Evolutionary conservation across 2,329 filamentous ascomycete genomes (phyloP), one percentile per base, ranked within the genome.

Genomic region (Penicillium palitans): DNA sequence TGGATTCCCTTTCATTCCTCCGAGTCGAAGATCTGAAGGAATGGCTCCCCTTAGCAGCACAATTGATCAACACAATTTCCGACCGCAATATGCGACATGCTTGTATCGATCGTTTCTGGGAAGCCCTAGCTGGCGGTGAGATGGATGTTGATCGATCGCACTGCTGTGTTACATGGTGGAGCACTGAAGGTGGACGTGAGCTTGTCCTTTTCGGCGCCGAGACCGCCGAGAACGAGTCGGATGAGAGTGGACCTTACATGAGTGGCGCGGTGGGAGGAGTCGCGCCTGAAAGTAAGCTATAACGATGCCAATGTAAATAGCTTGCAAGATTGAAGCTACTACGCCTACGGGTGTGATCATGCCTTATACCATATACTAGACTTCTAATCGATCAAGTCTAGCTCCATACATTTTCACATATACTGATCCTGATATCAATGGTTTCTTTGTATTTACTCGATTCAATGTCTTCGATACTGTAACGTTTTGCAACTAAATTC

Each of bases 121-220:
- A 95, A 58, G 83, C 91, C 3, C 76, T 96, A 10, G 87, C 87
- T 41, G 87, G 84, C 66, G 91, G 91, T 4, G 91, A 96, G 77
- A 89, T 96, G 86, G 92, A 96, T 74, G 88, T 96, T 25, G 90
- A 96, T 71, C 83, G 91, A 59, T 88, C 90, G 7, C 85, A 88
- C 41, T 82, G 90, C 33, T 91, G 89, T 49, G 89, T 96, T 19
- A 85, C 86, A 2, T 97, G 93, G 93, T 96, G 93, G 93, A 90
- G 87, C 76, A 77, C 85, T 72, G 72, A 83, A 58, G 84, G 85
- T 4, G 86, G 86, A 0, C 77, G 83, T 48, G 84, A 87, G 58
- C 74, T 79, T 65, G 78, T 87, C 6, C 63, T 86, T 2, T 82
- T 77, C 69, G 83, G 79, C 1, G 63, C 65, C 6, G 71, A 71